phyloP scores from a whole-genome alignment of 2,329 filamentous ascomycete genomes.

The Exophiala spinifera region DNA sequence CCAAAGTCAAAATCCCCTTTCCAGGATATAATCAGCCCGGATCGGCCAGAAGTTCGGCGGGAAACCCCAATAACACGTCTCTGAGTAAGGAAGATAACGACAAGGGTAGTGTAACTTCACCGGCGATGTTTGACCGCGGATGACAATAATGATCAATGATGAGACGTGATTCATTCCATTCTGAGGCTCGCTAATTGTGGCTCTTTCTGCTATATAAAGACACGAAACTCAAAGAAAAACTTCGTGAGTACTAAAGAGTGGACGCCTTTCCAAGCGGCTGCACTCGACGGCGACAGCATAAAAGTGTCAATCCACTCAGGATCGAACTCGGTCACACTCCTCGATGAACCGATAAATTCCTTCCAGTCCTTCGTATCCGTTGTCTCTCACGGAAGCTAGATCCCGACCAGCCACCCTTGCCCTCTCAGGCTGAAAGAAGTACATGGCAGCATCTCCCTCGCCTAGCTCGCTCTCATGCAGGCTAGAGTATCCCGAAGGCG shows the following conservation, averaged over 20 bases:
- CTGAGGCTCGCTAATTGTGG: conserved; percentile 19
- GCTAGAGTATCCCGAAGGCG: conserved; percentile 56
- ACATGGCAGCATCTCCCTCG: conserved; percentile 36
- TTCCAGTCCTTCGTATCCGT: conserved; percentile 57
- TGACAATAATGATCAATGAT: not conserved
- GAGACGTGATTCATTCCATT: conserved; percentile 12
- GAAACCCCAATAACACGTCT: too few relatives aligned
- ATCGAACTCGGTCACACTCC: conserved; percentile 55
- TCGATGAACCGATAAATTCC: conserved; percentile 66
- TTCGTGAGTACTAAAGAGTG: not conserved
- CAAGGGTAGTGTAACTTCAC: too few relatives aligned
- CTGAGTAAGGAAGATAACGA: too few relatives aligned
- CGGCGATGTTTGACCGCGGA: too few relatives aligned
- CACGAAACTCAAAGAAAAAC: not conserved
- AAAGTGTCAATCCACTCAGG: conserved; percentile 2
- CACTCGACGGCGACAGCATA: conserved; percentile 14
- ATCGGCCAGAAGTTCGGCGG: too few relatives aligned
- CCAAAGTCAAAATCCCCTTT: too few relatives aligned
- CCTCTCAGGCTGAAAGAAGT: conserved; percentile 27
- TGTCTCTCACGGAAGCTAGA: conserved; percentile 27
- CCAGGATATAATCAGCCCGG: too few relatives aligned
- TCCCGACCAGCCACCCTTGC: not conserved
- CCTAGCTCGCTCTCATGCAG: conserved; percentile 50
- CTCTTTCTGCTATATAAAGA: conserved; percentile 16
- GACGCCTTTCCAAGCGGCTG: conserved; percentile 2